phyloP scores from a whole-genome alignment of 768 basidiomycete species.

The Guyanaporus albipodus region DNA sequence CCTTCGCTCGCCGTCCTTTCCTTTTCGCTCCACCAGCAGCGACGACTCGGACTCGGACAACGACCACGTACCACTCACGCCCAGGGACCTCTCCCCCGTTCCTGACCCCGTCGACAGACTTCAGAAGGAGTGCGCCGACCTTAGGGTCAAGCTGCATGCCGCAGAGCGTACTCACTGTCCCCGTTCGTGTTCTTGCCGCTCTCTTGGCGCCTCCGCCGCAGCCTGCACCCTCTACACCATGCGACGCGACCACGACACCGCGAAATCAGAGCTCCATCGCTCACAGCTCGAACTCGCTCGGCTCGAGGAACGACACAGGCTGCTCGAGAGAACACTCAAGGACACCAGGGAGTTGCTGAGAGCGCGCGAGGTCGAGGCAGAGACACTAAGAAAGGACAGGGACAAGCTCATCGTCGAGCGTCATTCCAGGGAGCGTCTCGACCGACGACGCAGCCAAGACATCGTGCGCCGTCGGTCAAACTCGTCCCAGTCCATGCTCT shows the following conservation, averaged over 20 bases:
- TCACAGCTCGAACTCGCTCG: constrained; percentile 51
- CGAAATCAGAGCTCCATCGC: constrained; percentile 52
- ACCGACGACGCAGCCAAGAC: constrained; percentile 29
- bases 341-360: constrained; percentile 61
- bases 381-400: constrained; percentile 43
- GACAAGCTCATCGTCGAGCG: constrained; percentile 29
- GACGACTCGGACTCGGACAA: constrained; percentile 29
- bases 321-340: constrained; percentile 58
- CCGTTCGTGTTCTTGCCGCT: constrained; percentile 30
- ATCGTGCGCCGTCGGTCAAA: constrained; percentile 27
- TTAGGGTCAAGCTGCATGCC: constrained; percentile 40
- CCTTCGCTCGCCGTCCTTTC: constrained; percentile 37
- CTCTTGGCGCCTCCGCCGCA: constrained; percentile 37
- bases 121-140: constrained; percentile 41
- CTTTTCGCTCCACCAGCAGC: constrained; percentile 22
- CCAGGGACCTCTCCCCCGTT: constrained; percentile 35
- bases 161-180: constrained; percentile 35
- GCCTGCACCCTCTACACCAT: constrained; percentile 39
- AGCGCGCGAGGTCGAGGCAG: constrained; percentile 57
- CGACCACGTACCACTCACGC: constrained; percentile 26
- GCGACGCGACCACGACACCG: constrained; percentile 54
- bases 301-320: constrained; percentile 58
- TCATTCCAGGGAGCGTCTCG: constrained; percentile 21
- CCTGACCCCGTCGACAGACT: constrained; percentile 37
- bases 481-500: constrained; percentile 28